Evolutionary conservation across 352 stramenopile genomes (phyloP).

Genomic region (Phytopythium kandeliae): DNA sequence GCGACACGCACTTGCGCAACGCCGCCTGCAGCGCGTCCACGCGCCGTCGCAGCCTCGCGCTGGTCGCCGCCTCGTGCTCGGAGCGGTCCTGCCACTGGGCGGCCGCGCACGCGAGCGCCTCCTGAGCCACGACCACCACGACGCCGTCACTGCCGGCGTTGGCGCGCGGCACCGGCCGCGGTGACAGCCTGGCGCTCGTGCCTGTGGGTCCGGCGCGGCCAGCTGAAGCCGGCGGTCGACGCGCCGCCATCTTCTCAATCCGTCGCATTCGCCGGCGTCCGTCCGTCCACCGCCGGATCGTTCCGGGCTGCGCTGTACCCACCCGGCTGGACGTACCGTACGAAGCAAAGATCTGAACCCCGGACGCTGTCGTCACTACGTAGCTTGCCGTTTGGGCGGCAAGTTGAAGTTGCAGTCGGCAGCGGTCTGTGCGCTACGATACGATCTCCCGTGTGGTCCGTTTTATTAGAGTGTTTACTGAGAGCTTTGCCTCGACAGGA

Average conservation of each 20-base stretch:
- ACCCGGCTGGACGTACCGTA: too few relatives aligned
- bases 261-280: background rate
- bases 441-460: background rate
- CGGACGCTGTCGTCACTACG: background rate
- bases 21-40: constrained; percentile 25
- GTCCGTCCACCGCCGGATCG: background rate
- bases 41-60: constrained; percentile 25
- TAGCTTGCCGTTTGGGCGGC: background rate
- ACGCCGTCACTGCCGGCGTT: constrained; percentile 5
- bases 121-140: constrained; percentile 31
- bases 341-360: too few relatives aligned
- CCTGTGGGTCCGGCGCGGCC: background rate
- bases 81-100: constrained; percentile 39
- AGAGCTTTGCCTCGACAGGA: too few relatives aligned
- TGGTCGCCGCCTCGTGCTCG: constrained; percentile 24
- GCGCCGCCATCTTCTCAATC: background rate
- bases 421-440: too few relatives aligned
- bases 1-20: constrained; percentile 31
- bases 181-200: constrained; percentile 8
- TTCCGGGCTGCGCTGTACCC: background rate
- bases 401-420: constrained; percentile 4
- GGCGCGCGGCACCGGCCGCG: constrained; percentile 4
- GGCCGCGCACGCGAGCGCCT: constrained; percentile 20
- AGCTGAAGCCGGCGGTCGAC: background rate
- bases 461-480: too few relatives aligned